Percentiles rank a stretch among this genome's conserved stretches.
phyloP scores from a whole-genome alignment of 2,329 filamentous ascomycete species.

The Fusarium scirpi region DNA sequence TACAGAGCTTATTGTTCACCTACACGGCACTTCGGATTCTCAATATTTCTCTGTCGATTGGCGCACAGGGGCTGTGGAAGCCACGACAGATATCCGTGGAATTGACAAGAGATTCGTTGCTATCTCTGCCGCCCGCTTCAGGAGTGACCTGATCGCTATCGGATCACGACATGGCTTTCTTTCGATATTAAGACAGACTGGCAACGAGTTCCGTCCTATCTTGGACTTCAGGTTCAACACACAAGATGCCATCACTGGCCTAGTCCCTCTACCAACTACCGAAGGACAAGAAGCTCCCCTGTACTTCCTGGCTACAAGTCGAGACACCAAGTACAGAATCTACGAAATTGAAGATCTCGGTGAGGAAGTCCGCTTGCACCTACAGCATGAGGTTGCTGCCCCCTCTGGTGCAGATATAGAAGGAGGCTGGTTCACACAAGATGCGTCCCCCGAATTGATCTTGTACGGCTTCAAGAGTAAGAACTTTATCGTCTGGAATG shows the following conservation, averaged over 20 bases:
- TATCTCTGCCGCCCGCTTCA: conserved; percentile 59
- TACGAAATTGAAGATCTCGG: conserved; percentile 57
- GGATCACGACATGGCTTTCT: conserved; percentile 67
- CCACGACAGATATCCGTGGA: conserved; percentile 49
- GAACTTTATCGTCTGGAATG: conserved; percentile 85
- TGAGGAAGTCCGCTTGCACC: conserved; percentile 50
- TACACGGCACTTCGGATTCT: conserved; percentile 60
- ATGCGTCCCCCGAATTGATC: conserved; percentile 66
- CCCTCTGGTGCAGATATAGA: conserved; percentile 83
- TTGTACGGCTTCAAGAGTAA: conserved; percentile 86
- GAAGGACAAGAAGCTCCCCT: conserved; percentile 24
- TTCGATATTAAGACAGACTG: conserved; percentile 48
- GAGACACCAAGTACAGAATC: conserved; percentile 81
- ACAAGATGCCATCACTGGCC: conserved; percentile 75
- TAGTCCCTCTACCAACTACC: conserved; percentile 61
- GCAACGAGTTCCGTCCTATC: conserved; percentile 47
- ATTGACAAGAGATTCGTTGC: conserved; percentile 64
- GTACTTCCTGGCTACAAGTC: conserved; percentile 77
- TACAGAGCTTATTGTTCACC: conserved; percentile 58
- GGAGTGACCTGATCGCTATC: conserved; percentile 59
- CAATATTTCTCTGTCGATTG: conserved; percentile 57
- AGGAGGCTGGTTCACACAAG: conserved; percentile 69
- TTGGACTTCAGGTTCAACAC: conserved; percentile 56
- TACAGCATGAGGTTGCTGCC: conserved; percentile 75
- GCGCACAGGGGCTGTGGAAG: conserved; percentile 46